Evolutionary conservation across 2,329 filamentous ascomycete genomes (phyloP), one percentile per base, ranked within the genome.

Genomic region (Monilinia vaccinii-corymbosi): DNA sequence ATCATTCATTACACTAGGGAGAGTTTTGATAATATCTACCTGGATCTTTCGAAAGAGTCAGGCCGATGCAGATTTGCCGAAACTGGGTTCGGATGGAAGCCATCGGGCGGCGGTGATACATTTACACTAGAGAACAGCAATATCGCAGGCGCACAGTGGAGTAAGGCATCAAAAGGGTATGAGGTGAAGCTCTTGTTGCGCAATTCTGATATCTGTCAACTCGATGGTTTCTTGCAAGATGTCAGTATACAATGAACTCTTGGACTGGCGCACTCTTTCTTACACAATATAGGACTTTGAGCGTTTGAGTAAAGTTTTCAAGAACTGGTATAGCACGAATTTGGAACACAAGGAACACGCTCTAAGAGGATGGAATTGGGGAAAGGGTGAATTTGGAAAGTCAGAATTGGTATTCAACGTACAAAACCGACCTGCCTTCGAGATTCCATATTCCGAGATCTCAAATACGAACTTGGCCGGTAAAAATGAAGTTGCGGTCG

Each of bases 281-380:
- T 59, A 68, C 58, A 59, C 18, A 45, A 28, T 23, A 36, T 70
- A 90, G 81, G 93, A 99, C 74, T 89, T 91, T 68, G 94, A 99
- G 67, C 89, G 94, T 59, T 78, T 97, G 16, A 82, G 79, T 76
- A 97, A 96, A 74, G 84, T 94, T 67, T 97, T 99, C 81, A 97
- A 97, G 78, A 89, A 93, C 71, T 97, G 93, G 90, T 99, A 97
- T 76, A 94, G 91, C 76, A 88, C 94, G 70, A 91, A 86, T 69
- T 82, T 99, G 61, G 92, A 97, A 73, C 89, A 84, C 73, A 91
- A 90, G 74, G 94, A 99, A 75, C 94, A 97, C 74, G 91, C 94
- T 28, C 79, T 99, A 61, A 86, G 94, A 68, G 94, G 94, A 60
- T 99, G 94, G 94, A 99, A 99, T 74, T 99, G 94, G 95, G 94